These are phyloP conservation scores for Suillus cothurnatus DNA, from an alignment of 768 basidiomycete species.

Conservation along the genomic window DNA sequence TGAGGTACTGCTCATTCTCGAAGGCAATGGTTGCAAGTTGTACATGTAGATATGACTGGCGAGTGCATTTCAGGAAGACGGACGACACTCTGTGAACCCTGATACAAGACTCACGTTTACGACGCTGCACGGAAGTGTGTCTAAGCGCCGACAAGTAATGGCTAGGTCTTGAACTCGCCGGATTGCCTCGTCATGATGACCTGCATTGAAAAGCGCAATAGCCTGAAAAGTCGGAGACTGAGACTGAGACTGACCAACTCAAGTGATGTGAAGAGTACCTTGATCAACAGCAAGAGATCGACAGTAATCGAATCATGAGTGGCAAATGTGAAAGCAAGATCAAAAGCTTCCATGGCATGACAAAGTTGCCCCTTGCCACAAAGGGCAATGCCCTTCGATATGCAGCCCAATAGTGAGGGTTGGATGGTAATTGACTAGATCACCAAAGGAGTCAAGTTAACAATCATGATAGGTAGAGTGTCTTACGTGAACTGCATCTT, in stretches of 20 bases:
- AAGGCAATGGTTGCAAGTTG: not conserved
- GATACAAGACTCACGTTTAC: not conserved
- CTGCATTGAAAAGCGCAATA: not conserved
- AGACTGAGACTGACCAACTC: not conserved
- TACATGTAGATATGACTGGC: not conserved
- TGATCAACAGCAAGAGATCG: not conserved
- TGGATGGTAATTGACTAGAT: not conserved
- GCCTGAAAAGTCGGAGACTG: not conserved
- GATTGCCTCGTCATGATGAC: not conserved
- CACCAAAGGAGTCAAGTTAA: not conserved
- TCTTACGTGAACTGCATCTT: not conserved
- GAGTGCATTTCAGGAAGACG: not conserved
- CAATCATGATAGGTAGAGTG: not conserved
- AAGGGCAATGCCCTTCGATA: not conserved
- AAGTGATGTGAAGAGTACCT: not conserved
- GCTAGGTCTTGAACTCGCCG: not conserved
- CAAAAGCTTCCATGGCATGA: conserved; percentile 1
- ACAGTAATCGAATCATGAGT: not conserved
- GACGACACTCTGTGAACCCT: not conserved
- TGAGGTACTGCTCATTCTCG: not conserved
- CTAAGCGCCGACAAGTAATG: not conserved
- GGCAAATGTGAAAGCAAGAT: not conserved
- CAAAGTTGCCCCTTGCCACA: not conserved
- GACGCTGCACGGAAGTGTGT: not conserved
- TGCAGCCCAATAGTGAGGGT: not conserved